Evolutionary conservation across 768 basidiomycete species (phyloP).

Genomic region (Cystofilobasidium macerans): DNA sequence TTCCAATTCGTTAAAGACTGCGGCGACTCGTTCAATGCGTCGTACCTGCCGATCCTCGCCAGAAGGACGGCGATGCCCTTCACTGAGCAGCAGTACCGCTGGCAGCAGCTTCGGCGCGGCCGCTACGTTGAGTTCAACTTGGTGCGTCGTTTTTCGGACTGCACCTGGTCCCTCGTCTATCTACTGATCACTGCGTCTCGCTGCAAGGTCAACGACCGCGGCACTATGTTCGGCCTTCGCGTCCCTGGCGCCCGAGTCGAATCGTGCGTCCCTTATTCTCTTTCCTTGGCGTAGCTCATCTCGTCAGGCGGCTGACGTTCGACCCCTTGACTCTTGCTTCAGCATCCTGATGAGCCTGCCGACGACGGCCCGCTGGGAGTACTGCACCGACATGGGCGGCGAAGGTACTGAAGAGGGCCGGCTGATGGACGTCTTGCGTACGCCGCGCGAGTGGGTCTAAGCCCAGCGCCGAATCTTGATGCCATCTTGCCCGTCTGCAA

Average conservation of each 20-base stretch:
- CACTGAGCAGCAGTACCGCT: slow-evolving; percentile 56
- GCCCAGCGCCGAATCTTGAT: not conserved
- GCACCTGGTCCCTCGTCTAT: too few relatives aligned
- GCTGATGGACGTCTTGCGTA: slow-evolving; percentile 52
- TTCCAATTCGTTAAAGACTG: slow-evolving; percentile 63
- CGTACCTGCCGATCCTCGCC: slow-evolving; percentile 76
- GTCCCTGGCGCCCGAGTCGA: slow-evolving; percentile 79
- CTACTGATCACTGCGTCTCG: not conserved
- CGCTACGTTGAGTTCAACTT: slow-evolving; percentile 81
- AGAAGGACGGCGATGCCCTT: slow-evolving; percentile 43
- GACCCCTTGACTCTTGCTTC: not conserved
- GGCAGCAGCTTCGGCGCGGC: slow-evolving; percentile 74
- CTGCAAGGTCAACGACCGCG: not conserved
- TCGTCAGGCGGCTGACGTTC: not conserved
- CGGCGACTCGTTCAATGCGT: slow-evolving; percentile 72
- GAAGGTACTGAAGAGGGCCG: slow-evolving; percentile 56
- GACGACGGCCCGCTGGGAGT: slow-evolving; percentile 80
- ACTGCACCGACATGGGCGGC: slow-evolving; percentile 62
- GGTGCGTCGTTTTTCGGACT: slow-evolving; percentile 48
- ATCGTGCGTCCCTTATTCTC: slow-evolving; percentile 48
- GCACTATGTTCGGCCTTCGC: slow-evolving; percentile 41
- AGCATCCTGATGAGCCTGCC: slow-evolving; percentile 45
- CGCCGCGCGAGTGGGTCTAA: slow-evolving; percentile 56
- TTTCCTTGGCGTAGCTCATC: not conserved
- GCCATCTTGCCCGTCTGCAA: not conserved